Percentiles rank a stretch among this genome's conserved stretches.
Conservation (phyloP, 257 asterid species). For the Capsicum chinense region DNA sequence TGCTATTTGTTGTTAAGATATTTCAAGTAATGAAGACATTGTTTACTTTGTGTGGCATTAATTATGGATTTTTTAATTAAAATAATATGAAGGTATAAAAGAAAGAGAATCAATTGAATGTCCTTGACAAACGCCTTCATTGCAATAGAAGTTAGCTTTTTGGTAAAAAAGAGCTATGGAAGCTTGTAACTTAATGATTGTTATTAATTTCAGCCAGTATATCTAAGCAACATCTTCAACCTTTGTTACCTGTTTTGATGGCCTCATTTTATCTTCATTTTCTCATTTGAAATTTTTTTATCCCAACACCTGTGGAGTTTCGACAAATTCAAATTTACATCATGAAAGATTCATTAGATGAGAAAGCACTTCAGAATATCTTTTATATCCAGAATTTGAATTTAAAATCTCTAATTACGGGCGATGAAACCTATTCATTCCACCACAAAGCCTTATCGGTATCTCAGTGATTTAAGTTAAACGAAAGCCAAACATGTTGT, state of each 20-base stretch:
- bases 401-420: not conserved
- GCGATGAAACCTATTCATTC: not conserved
- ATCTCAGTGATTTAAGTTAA: too few relatives aligned
- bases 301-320: too few relatives aligned
- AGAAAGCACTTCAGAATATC: not conserved
- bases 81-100: not conserved
- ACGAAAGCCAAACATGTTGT: too few relatives aligned
- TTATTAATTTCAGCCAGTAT: not conserved
- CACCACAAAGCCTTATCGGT: too few relatives aligned
- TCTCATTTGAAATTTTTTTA: not conserved
- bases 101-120: not conserved
- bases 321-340: not conserved
- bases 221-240: not conserved
- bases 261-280: slow-evolving; percentile 8
- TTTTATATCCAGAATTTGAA: not conserved
- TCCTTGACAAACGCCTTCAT: not conserved
- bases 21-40: not conserved
- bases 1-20: not conserved
- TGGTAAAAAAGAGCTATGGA: not conserved
- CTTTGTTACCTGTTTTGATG: slow-evolving; percentile 12
- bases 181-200: not conserved
- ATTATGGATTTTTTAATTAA: not conserved
- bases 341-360: too few relatives aligned
- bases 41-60: not conserved
- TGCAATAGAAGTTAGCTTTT: slow-evolving; percentile 10